Conservation (phyloP, 2,329 filamentous ascomycete species). For the Cordyceps cicadae region DNA sequence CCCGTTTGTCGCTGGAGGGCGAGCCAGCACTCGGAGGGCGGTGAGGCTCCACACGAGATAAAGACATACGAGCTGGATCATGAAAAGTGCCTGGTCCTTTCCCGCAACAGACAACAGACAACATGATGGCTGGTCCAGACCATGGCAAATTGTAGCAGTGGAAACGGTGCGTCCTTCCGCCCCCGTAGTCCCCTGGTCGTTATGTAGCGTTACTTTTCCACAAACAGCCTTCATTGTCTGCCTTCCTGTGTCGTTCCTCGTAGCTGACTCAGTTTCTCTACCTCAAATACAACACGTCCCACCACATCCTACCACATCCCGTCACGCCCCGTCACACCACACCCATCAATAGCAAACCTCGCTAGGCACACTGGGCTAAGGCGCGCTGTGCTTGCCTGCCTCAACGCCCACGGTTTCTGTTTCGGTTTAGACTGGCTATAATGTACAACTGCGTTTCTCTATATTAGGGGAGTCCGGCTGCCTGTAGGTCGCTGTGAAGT, state of each 20-base stretch:
- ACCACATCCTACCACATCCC: neutral
- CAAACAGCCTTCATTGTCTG: neutral
- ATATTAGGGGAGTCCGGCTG: too few species aligned
- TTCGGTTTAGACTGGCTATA: too few species aligned
- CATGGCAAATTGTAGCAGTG: neutral
- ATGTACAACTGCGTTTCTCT: too few species aligned
- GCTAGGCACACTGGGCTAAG: too few species aligned
- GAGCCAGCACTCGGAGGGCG: neutral
- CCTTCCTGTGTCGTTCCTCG: neutral
- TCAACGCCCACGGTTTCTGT: too few species aligned
- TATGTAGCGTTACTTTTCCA: neutral
- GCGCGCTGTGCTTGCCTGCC: too few species aligned
- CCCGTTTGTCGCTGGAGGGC: neutral
- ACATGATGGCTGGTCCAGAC: neutral
- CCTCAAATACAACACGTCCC: neutral
- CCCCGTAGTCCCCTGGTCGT: neutral
- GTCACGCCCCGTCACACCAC: neutral
- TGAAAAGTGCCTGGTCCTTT: neutral
- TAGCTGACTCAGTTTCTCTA: neutral
- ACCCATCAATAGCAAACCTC: neutral
- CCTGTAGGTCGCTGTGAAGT: too few species aligned
- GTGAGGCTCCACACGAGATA: neutral
- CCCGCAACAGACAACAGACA: neutral
- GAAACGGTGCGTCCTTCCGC: neutral
- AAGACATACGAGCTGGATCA: neutral